Percentiles rank a stretch among this genome's conserved stretches.
These are phyloP conservation scores for Kalaharituber pfeilii DNA, from an alignment of 2,329 filamentous ascomycete species.

Conservation along the genomic window DNA sequence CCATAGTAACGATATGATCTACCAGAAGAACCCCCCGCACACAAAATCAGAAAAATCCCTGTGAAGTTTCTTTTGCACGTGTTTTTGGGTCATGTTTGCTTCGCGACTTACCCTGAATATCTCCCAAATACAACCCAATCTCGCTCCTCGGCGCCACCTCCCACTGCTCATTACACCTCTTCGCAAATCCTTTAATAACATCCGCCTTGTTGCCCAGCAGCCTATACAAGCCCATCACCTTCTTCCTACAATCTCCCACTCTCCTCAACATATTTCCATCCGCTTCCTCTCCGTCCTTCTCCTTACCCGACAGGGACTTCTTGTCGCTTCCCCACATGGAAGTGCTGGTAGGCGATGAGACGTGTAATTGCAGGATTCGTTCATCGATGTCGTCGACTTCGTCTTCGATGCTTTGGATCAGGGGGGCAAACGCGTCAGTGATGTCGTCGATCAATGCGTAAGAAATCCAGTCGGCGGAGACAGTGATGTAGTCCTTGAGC, in stretches of 20 bases:
- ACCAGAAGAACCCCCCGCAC: too few relatives aligned
- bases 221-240: slow-evolving; percentile 89
- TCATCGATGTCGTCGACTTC: slow-evolving; percentile 97
- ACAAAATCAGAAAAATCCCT: too few relatives aligned
- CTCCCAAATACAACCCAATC: slow-evolving; percentile 91
- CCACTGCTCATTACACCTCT: slow-evolving; percentile 96
- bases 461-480: slow-evolving; percentile 94
- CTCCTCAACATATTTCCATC: slow-evolving; percentile 68
- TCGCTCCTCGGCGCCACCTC: slow-evolving; percentile 86
- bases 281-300: slow-evolving; percentile 10
- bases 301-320: slow-evolving; percentile 5
- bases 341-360: slow-evolving; percentile 21
- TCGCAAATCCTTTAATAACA: slow-evolving; percentile 97
- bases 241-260: slow-evolving; percentile 87
- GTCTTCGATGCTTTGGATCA: slow-evolving; percentile 84
- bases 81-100: too few relatives aligned
- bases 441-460: slow-evolving; percentile 78
- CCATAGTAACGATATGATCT: slow-evolving; percentile 98
- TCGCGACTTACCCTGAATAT: slow-evolving; percentile 49
- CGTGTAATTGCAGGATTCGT: slow-evolving; percentile 66
- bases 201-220: slow-evolving; percentile 93
- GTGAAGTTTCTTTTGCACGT: too few relatives aligned
- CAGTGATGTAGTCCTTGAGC: slow-evolving; percentile 77
- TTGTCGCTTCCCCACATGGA: slow-evolving; percentile 25
- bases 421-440: slow-evolving; percentile 82